phyloP scores from a whole-genome alignment of 768 basidiomycete species.

The Trametes meyenii region DNA sequence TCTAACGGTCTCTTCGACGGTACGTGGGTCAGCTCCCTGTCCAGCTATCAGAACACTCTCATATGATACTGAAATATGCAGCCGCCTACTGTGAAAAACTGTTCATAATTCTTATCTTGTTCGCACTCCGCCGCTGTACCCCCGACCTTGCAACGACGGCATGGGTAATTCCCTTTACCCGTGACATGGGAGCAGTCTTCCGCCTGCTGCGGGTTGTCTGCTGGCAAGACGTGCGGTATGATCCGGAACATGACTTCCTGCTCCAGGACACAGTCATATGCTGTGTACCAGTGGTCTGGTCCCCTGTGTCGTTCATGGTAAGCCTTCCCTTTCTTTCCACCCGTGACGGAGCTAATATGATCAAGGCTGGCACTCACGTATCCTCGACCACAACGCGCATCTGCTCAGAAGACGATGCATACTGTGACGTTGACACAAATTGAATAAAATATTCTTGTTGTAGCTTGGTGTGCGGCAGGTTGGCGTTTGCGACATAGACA shows the following conservation, averaged over 20 bases:
- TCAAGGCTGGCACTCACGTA: slow-evolving; percentile 26
- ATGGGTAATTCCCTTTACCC: slow-evolving; percentile 42
- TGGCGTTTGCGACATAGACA: slow-evolving; percentile 41
- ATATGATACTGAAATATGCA: not conserved
- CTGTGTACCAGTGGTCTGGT: not conserved
- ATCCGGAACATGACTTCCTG: not conserved
- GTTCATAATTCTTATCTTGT: slow-evolving; percentile 4
- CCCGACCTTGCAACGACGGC: slow-evolving; percentile 29
- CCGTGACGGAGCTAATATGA: not conserved
- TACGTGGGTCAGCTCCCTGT: not conserved
- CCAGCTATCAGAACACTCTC: not conserved
- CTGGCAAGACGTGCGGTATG: not conserved
- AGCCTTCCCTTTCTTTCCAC: not conserved
- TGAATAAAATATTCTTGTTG: slow-evolving; percentile 42
- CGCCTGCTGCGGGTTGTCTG: slow-evolving; percentile 30
- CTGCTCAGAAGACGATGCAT: slow-evolving; percentile 43
- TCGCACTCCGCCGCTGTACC: slow-evolving; percentile 2
- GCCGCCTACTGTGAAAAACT: slow-evolving; percentile 4
- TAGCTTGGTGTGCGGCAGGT: slow-evolving; percentile 39
- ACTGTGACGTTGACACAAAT: slow-evolving; percentile 44
- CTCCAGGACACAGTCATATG: not conserved
- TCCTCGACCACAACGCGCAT: slow-evolving; percentile 35
- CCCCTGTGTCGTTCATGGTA: not conserved
- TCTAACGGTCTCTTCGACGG: not conserved
- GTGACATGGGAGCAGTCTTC: slow-evolving; percentile 40